Conservation (phyloP, 352 stramenopile genomes). For the Globisporangium abappressorium region DNA sequence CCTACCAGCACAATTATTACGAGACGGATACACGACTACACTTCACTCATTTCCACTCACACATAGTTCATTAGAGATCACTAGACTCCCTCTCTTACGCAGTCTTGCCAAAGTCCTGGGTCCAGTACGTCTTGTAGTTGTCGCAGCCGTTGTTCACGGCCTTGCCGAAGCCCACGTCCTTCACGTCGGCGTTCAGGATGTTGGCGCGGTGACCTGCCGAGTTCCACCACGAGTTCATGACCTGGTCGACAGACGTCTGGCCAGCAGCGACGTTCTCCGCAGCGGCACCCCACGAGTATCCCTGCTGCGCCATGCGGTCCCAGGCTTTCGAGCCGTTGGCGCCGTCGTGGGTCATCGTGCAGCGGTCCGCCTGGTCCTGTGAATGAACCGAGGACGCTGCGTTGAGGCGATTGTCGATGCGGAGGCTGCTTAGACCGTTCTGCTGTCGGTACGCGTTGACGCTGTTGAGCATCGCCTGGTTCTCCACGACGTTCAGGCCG, state of each 20-base stretch:
- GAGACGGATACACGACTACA: background rate
- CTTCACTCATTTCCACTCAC: background rate
- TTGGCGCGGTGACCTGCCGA: slow-evolving; percentile 40
- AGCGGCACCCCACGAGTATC: slow-evolving; percentile 33
- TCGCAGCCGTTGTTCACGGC: slow-evolving; percentile 13
- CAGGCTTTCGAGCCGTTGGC: slow-evolving; percentile 36
- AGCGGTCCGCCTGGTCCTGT: slow-evolving; percentile 37
- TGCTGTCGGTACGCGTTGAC: slow-evolving; percentile 51
- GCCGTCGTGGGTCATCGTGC: slow-evolving; percentile 42
- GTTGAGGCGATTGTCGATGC: slow-evolving; percentile 36
- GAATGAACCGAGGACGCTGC: slow-evolving; percentile 38
- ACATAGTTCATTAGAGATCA: background rate
- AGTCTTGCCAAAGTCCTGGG: slow-evolving; percentile 15
- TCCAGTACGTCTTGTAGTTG: slow-evolving; percentile 17
- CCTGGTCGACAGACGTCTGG: slow-evolving; percentile 28
- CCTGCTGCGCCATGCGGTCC: slow-evolving; percentile 33
- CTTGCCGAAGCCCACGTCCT: slow-evolving; percentile 13
- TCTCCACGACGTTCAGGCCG: slow-evolving; percentile 29
- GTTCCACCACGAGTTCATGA: slow-evolving; percentile 54
- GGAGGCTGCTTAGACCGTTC: slow-evolving; percentile 30
- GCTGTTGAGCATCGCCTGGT: slow-evolving; percentile 35
- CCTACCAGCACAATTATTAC: background rate
- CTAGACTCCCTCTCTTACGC: background rate
- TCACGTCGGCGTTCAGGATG: slow-evolving; percentile 32
- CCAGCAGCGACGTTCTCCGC: slow-evolving; percentile 53